Percentiles rank a stretch among this genome's conserved stretches.
phyloP scores from a whole-genome alignment of 2,329 filamentous ascomycete species.

The Dendryphion nanum region DNA sequence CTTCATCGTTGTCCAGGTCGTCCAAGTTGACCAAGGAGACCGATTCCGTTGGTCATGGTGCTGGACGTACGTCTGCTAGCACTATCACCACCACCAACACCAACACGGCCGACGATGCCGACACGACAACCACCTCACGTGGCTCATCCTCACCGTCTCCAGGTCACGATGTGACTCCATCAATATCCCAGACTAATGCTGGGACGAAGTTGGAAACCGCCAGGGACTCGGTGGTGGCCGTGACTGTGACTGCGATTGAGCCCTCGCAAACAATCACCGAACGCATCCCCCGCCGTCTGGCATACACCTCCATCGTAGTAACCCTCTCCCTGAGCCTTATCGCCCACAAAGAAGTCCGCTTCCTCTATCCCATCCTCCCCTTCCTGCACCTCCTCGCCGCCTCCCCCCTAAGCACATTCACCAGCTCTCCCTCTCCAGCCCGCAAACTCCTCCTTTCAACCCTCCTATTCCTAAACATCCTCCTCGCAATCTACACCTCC shows the following conservation, averaged over 20 bases:
- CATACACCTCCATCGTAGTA: constrained; percentile 52
- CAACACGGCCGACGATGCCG: not conserved
- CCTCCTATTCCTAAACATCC: constrained; percentile 64
- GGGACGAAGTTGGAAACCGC: not conserved
- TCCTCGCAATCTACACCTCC: constrained; percentile 72
- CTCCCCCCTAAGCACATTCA: constrained; percentile 61
- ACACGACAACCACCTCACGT: not conserved
- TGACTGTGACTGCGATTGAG: constrained; percentile 13
- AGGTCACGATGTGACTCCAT: not conserved
- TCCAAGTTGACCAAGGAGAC: not conserved
- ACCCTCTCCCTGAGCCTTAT: constrained; percentile 72
- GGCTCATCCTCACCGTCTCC: not conserved
- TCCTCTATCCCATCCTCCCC: constrained; percentile 90
- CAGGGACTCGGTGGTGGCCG: not conserved
- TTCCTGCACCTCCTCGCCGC: constrained; percentile 80
- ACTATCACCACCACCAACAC: not conserved
- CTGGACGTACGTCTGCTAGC: not conserved
- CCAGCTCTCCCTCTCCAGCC: constrained; percentile 3
- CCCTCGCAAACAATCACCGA: constrained; percentile 7
- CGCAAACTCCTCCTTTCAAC: constrained; percentile 53
- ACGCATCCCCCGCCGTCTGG: constrained; percentile 24
- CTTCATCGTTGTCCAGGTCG: no score
- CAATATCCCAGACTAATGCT: not conserved
- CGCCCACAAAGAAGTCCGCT: constrained; percentile 94
- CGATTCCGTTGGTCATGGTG: not conserved